Evolutionary conservation across 306 rosid genomes (phyloP).

Genomic region (Hippophae tibetana): DNA sequence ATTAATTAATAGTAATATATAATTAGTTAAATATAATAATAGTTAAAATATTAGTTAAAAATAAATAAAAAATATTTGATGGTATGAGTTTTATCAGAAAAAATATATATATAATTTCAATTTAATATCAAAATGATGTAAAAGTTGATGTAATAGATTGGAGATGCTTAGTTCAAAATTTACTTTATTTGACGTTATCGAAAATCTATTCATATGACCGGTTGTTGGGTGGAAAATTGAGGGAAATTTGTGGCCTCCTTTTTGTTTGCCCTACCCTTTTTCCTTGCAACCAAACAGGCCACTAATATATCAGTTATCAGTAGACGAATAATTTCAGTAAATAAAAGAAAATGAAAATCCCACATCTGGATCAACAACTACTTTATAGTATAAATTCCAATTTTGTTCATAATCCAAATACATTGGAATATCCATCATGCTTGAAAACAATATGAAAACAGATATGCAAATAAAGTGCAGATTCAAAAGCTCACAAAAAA

Average conservation of each 20-base stretch:
- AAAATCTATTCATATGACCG: background rate
- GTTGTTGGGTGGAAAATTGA: background rate
- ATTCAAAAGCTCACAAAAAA: background rate
- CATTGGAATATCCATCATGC: constrained; percentile 6
- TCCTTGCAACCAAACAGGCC: constrained; percentile 24
- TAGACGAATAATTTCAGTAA: background rate
- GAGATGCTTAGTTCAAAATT: too few species aligned
- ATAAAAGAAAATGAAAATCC: background rate
- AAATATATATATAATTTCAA: too few species aligned
- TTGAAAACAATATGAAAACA: background rate
- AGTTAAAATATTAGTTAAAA: too few species aligned
- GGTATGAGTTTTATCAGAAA: too few species aligned
- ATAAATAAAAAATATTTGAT: too few species aligned
- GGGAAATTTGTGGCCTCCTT: background rate
- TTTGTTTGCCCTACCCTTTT: constrained; percentile 2
- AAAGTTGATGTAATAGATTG: too few species aligned
- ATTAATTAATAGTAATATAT: too few species aligned
- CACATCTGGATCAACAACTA: constrained; percentile 1
- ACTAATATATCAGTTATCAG: background rate
- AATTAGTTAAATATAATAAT: too few species aligned
- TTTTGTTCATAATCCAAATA: constrained; percentile 12
- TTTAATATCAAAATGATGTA: too few species aligned
- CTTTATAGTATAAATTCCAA: background rate
- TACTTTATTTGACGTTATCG: background rate
- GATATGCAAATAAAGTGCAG: constrained; percentile 10